Evolutionary conservation across 176 grass and related monocot genomes (phyloP).

Genomic region (Echinochloa phyllopogon): DNA sequence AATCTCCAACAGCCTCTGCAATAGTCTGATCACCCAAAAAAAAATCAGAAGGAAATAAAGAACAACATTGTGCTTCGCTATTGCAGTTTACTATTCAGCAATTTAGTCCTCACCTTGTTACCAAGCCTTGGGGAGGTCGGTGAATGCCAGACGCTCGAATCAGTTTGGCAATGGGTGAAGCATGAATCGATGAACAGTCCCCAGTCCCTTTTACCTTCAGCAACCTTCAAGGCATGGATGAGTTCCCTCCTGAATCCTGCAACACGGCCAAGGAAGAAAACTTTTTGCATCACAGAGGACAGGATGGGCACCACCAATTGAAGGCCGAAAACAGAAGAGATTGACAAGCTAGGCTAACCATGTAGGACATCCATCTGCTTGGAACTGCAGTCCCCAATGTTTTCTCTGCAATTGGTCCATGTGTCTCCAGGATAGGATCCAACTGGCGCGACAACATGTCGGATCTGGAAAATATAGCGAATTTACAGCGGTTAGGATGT

Average conservation of each 20-base stretch:
- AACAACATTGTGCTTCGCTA: neutral
- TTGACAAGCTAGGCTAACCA: constrained; percentile 40
- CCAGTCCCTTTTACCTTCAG: constrained; percentile 27
- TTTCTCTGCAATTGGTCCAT: constrained; percentile 51
- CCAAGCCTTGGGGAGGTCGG: constrained; percentile 51
- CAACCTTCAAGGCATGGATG: constrained; percentile 45
- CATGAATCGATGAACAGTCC: constrained; percentile 75
- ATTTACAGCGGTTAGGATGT: neutral
- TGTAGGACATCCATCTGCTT: constrained; percentile 54
- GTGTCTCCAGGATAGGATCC: constrained; percentile 36
- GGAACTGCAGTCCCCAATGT: constrained; percentile 52
- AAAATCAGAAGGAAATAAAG: neutral
- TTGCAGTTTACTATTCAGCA: neutral
- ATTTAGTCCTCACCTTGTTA: constrained; percentile 44
- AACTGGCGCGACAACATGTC: constrained; percentile 40
- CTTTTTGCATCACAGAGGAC: neutral
- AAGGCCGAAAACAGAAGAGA: neutral
- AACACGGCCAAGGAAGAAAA: neutral
- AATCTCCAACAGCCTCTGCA: constrained; percentile 68
- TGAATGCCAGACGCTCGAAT: constrained; percentile 44
- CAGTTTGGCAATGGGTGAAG: constrained; percentile 70
- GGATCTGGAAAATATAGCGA: neutral
- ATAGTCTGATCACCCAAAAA: constrained; percentile 49
- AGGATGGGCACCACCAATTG: neutral
- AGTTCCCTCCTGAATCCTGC: constrained; percentile 49